These are phyloP conservation scores for Hippophae gyantsensis DNA, from an alignment of 306 rosid genomes.

Conservation along the genomic window DNA sequence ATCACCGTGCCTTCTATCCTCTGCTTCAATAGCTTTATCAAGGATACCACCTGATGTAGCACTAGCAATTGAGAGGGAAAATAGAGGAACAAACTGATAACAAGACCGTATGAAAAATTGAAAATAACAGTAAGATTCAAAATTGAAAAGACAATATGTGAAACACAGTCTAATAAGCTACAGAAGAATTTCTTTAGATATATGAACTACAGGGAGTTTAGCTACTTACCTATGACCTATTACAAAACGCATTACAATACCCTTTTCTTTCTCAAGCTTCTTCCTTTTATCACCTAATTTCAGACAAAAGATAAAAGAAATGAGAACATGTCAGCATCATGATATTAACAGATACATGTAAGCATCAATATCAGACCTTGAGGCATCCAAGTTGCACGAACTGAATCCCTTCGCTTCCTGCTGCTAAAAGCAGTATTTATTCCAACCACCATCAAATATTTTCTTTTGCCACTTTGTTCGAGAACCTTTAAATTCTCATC, in stretches of 20 bases:
- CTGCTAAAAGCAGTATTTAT: conserved; percentile 56
- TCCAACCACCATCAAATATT: conserved; percentile 46
- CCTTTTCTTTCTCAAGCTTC: conserved; percentile 52
- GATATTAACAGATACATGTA: too few species aligned
- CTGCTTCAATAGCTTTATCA: conserved; percentile 52
- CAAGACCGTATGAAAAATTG: background rate
- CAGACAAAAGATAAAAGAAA: conserved; percentile 1
- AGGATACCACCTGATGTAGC: conserved; percentile 57
- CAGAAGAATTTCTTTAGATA: background rate
- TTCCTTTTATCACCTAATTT: conserved; percentile 36
- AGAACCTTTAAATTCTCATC: conserved; percentile 22
- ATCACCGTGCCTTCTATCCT: conserved; percentile 44
- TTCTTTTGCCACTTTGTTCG: conserved; percentile 27
- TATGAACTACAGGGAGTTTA: background rate
- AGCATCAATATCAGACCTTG: conserved; percentile 23
- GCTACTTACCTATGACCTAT: conserved; percentile 48
- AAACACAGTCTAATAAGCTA: background rate
- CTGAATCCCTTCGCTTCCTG: conserved; percentile 50
- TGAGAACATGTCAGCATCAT: background rate
- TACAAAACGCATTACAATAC: conserved; percentile 44
- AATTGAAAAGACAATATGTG: background rate
- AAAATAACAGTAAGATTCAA: background rate
- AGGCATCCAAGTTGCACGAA: conserved; percentile 60
- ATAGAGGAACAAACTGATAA: background rate
- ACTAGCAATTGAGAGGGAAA: conserved; percentile 22